Percentiles rank a stretch among this genome's conserved stretches.
These are phyloP conservation scores for Laburnicola sp. DNA, from an alignment of 2,329 filamentous ascomycete species.

Conservation along the genomic window DNA sequence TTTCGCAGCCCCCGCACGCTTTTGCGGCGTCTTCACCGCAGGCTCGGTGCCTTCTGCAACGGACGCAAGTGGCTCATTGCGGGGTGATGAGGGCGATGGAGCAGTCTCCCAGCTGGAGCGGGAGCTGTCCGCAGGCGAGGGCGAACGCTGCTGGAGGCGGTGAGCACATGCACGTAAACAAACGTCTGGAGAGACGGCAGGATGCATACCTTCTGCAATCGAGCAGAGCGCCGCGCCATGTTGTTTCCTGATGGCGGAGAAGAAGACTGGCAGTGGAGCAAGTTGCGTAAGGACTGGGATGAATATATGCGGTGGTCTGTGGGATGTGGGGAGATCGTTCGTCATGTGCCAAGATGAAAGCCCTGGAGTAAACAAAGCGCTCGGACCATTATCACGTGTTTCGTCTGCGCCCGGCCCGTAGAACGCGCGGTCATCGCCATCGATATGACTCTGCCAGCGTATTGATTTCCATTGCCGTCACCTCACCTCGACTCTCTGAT, in stretches of 20 bases:
- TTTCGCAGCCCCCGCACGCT: constrained; percentile 16
- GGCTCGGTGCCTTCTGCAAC: constrained; percentile 21
- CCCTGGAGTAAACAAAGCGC: constrained; percentile 2
- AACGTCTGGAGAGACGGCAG: constrained; percentile 12
- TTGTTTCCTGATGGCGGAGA: constrained; percentile 11
- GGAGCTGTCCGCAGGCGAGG: constrained; percentile 25
- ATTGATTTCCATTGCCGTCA: no score
- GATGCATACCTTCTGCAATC: constrained; percentile 43
- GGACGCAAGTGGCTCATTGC: constrained; percentile 23
- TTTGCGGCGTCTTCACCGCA: constrained; percentile 29
- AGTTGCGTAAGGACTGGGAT: constrained; percentile 12
- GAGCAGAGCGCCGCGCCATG: constrained; percentile 45
- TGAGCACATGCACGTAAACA: constrained; percentile 37
- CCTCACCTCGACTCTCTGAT: no score
- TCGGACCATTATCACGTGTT: neutral
- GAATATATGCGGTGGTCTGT: constrained; percentile 30
- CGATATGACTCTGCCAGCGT: no score
- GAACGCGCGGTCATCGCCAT: neutral
- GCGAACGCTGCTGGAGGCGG: constrained; percentile 32
- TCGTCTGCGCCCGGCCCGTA: neutral
- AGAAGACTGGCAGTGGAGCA: constrained; percentile 8
- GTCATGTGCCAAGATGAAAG: constrained; percentile 11
- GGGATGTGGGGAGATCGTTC: constrained; percentile 23
- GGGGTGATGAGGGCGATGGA: constrained; percentile 23
- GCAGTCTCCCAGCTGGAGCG: constrained; percentile 36